A percentile compares a stretch with the other conserved stretches of the same genome.
These are phyloP conservation scores for Groenewaldozyma sp. DNA, from an alignment of 1,139 yeast species.

Conservation along the genomic window DNA sequence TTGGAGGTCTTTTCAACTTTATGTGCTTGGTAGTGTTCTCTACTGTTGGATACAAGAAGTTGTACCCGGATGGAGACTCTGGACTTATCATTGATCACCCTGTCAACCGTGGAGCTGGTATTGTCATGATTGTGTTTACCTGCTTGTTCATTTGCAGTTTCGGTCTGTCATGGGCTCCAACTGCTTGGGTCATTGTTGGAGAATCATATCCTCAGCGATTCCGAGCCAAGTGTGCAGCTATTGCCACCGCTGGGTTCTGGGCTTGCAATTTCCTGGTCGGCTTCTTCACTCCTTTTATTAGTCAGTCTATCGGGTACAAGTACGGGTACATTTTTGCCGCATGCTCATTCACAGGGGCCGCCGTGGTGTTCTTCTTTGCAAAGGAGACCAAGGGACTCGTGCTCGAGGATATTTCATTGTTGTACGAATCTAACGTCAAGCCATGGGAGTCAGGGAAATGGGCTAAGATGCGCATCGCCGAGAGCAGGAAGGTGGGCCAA, in stretches of 20 bases:
- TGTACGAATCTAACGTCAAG: slow-evolving; percentile 19
- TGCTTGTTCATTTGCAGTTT: slow-evolving; percentile 73
- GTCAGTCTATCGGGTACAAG: slow-evolving; percentile 33
- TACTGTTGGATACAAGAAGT: slow-evolving; percentile 2
- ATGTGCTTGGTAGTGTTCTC: slow-evolving; percentile 4
- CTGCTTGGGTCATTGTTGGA: slow-evolving; percentile 50
- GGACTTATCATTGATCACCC: slow-evolving; percentile 9
- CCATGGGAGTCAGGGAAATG: slow-evolving; percentile 25
- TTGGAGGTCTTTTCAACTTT: slow-evolving; percentile 8
- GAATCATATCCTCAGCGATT: slow-evolving; percentile 73
- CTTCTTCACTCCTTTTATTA: slow-evolving; percentile 32
- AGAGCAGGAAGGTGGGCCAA: background rate
- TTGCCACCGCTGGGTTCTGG: slow-evolving; percentile 66
- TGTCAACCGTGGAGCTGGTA: slow-evolving; percentile 39
- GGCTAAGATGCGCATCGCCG: slow-evolving; percentile 4
- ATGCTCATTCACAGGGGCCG: slow-evolving; percentile 52
- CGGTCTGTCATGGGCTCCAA: slow-evolving; percentile 76
- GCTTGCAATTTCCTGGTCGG: slow-evolving; percentile 57
- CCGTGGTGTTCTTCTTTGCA: slow-evolving; percentile 57
- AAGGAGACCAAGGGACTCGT: slow-evolving; percentile 68
- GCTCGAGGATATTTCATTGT: slow-evolving; percentile 46
- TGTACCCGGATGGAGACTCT: slow-evolving; percentile 22
- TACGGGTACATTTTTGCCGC: slow-evolving; percentile 71
- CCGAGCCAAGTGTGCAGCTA: slow-evolving; percentile 72
- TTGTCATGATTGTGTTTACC: slow-evolving; percentile 55